Evolutionary conservation across 2,329 filamentous ascomycete species (phyloP).

Genomic region (Ophiostoma triangulosporum): DNA sequence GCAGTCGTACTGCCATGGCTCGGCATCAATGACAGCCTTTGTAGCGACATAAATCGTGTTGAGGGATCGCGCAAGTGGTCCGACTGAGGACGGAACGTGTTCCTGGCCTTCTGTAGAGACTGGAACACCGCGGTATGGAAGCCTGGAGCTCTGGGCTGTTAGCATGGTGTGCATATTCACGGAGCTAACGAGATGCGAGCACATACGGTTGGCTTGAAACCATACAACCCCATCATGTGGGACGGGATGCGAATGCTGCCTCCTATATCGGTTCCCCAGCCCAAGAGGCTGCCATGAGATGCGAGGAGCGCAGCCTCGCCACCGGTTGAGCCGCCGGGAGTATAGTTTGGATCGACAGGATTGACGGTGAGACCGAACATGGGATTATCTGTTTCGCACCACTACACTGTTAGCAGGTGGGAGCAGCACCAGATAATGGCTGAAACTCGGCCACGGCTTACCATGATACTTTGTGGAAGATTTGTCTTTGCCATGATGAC

Average conservation of each 20-base stretch:
- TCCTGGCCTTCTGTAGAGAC: slow-evolving; percentile 13
- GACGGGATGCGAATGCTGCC: slow-evolving; percentile 19
- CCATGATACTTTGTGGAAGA: slow-evolving; percentile 19
- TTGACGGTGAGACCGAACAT: slow-evolving; percentile 23
- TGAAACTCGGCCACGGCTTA: too few species aligned
- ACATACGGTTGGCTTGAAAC: slow-evolving; percentile 18
- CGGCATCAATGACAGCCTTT: slow-evolving; percentile 38
- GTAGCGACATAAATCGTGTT: slow-evolving; percentile 38
- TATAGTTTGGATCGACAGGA: slow-evolving; percentile 21
- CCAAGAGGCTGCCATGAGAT: slow-evolving; percentile 27
- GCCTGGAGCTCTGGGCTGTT: slow-evolving; percentile 25
- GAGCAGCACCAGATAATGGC: too few species aligned
- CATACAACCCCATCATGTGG: slow-evolving; percentile 22
- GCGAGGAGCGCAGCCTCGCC: slow-evolving; percentile 25
- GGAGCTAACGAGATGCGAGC: slow-evolving; percentile 15
- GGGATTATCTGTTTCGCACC: slow-evolving; percentile 23
- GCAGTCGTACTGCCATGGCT: slow-evolving; percentile 57
- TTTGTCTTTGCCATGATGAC: slow-evolving; percentile 18
- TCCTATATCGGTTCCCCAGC: slow-evolving; percentile 29
- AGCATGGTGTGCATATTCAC: slow-evolving; percentile 21
- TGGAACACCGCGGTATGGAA: slow-evolving; percentile 43
- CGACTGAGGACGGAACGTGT: slow-evolving; percentile 39
- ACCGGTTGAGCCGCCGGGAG: slow-evolving; percentile 24
- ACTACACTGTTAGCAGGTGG: slow-evolving; percentile 3
- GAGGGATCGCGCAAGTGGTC: slow-evolving; percentile 45